Evolutionary conservation across 2,329 filamentous ascomycete species (phyloP), one percentile per base, ranked within the genome.

Genomic region (Fusarium liriodendri): DNA sequence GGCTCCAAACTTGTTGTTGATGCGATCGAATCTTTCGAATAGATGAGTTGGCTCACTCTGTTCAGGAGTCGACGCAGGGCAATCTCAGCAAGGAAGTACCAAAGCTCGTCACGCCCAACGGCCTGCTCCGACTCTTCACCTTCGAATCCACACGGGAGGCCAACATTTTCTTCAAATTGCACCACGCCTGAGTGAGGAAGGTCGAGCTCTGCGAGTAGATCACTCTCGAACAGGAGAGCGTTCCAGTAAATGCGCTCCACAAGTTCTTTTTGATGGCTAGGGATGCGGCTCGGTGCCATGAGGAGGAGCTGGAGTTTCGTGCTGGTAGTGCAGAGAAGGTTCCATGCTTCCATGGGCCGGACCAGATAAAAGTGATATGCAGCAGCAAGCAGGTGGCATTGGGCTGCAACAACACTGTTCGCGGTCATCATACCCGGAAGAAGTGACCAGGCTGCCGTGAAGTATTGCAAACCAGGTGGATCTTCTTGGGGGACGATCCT

Each of bases 61-160:
- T 95, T 95, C 75, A 96, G 87, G 5, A 97, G 88, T 65, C 94
- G 87, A 54, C 94, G 89, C 14, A 97, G 85, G 6, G 93, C 94
- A 71, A 97, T 95, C 78, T 96, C 94, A 40, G 94, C 94, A 33
- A 96, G 85, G 76, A 96, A 96, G 79, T 97, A 97, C 93, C 94
- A 96, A 16, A 96, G 85, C 68, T 96, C 93, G 77, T 96, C 94
- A 58, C 90, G 89, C 14, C 92, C 93, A 9, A 91, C 93, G 9
- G 90, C 89, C 8, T 89, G 85, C 72, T 89, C 88, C 9, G 86
- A 85, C 72, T 92, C 89, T 69, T 92, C 90, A n/a, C 91, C 91
- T 77, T 94, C 92, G 73, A 96, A 97, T 0, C 92, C 92, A 6
- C 93, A 92, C 1, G 94, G 94, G 1, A 97, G 85, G 11, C 93